Percentiles rank a stretch among this genome's conserved stretches.
Conservation (phyloP, 2,329 filamentous ascomycete species). For the Helotiales sp. region DNA sequence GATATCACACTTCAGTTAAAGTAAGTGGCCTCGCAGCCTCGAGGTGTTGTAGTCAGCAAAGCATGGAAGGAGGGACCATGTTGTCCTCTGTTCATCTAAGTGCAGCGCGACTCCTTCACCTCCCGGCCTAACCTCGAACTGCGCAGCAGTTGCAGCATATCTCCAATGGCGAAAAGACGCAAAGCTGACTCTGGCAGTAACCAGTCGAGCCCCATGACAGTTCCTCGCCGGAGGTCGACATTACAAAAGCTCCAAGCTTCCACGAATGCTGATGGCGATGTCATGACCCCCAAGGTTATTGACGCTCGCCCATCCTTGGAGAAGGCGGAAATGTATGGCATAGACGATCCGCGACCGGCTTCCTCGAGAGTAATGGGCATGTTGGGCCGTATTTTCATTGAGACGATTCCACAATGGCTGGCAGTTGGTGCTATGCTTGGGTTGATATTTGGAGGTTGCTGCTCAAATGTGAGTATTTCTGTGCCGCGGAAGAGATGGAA, state of each 20-base stretch:
- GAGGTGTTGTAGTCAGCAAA: slow-evolving; percentile 14
- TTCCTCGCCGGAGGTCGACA: slow-evolving; percentile 45
- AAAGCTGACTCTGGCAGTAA: slow-evolving; percentile 36
- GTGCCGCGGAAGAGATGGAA: neutral
- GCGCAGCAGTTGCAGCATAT: slow-evolving; percentile 2
- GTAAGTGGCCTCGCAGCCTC: too few relatives aligned
- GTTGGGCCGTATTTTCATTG: slow-evolving; percentile 53
- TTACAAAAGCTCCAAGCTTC: slow-evolving; percentile 45
- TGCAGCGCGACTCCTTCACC: slow-evolving; percentile 19
- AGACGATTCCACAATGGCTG: slow-evolving; percentile 63
- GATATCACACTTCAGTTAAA: slow-evolving; percentile 8
- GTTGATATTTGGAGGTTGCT: slow-evolving; percentile 94
- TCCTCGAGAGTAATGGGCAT: slow-evolving; percentile 51
- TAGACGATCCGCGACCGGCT: slow-evolving; percentile 51
- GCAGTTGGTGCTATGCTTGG: slow-evolving; percentile 68
- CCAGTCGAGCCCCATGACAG: slow-evolving; percentile 41
- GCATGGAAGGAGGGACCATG: slow-evolving; percentile 18
- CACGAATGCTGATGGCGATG: slow-evolving; percentile 40
- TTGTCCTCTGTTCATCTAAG: slow-evolving; percentile 18
- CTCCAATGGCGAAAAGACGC: slow-evolving; percentile 35
- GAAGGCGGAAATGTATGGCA: slow-evolving; percentile 55
- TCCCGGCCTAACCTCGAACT: slow-evolving; percentile 3
- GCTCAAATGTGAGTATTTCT: slow-evolving; percentile 72
- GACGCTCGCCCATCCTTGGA: slow-evolving; percentile 54
- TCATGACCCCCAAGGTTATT: slow-evolving; percentile 49